Base-by-base conservation (phyloP, 2,329 filamentous ascomycete species). In the Colletotrichum karsti region DNA sequence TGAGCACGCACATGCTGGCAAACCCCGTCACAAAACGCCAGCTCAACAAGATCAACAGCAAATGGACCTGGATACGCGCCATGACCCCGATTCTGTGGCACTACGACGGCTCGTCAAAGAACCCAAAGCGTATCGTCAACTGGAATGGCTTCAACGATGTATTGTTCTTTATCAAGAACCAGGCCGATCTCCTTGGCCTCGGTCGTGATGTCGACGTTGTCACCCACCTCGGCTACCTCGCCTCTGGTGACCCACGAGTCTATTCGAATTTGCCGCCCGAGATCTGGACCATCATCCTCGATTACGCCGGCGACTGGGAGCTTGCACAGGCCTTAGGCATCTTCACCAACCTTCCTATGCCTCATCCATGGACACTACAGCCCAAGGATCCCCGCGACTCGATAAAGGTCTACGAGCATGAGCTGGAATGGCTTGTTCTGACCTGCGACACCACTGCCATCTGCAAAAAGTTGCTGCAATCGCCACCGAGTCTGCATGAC, bases 1-100 rank as follows among this genome's bases (percentile, higher is more conserved):
- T 98, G 94, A 95, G 93, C 35, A 90, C 89, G 1, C 87, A 92
- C 68, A 94, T 95, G 90, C 97, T 94, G 94, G 90, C 95, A 76
- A 94, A 96, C 74, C 93, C 94, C 3, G 91, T 95, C 81, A 97
- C 93, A 15, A 93, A 93, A 81, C 92, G 94, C 74, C 94, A 97
- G 76, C 86, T 97, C 69, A 92, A 89, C 79, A 96, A 97, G 80
- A 89, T 97, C 44, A 87, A 91, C 71, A 85, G 89, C 70, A 95
- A 94, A 77, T 97, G 93, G 93, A 91, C 91, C 59, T 97, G 94
- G 93, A 88, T 97, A 58, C 88, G 92, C 69, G 90, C 96, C 46
- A 87, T 97, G 77, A 86, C 92, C 44, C 94, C 95, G 0, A 90
- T 97, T 35, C 80, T 97, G 15, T 97, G 93, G 93, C 89, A 91